Evolutionary conservation across 176 grass and related monocot genomes (phyloP), one percentile per base, ranked within the genome.

Genomic region (Ensete ventricosum): DNA sequence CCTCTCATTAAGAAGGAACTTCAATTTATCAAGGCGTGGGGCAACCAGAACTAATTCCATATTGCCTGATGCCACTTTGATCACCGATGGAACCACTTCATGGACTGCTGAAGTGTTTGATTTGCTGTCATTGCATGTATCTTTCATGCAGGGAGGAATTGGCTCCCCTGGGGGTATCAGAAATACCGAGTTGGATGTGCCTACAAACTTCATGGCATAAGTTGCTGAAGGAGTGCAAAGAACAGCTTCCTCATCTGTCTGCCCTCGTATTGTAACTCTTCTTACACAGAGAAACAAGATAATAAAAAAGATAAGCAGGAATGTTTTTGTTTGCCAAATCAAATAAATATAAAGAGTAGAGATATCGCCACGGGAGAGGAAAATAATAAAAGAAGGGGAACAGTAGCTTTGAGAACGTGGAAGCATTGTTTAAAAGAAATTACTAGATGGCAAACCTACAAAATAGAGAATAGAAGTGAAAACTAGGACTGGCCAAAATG

Each of bases 121-220:
- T 63, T 76, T 52, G 1, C 53, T 63, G 5, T 68, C 53, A 22
- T 66, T 53, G 16, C 20, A 64, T 53, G 52, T 48, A 58, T 74
- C 26, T 4, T 74, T 66, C 82, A 52, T 50, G 50, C 60, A 76
- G 63, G 74, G 23, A 25, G 9, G 72, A 22, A 57, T 73, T 3
- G 78, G 73, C 63, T 88, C 73, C 24, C 90, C 86, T 0, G 90
- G 82, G 24, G 94, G 90, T 73, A 98, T 87, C 1, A 98, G 52
- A 72, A 93, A 91, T 54, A 87, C 63, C 3, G 88, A 98, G 77
- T 98, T 98, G 8, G 90, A 93, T 48, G 88, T 98, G 64, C 88
- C 86, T 24, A 98, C 95, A 76, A 93, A 98, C 77, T 98, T 98
- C 95, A 93, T 98, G 9, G 88, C 83, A 53, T 93, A 98, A 0